Percentiles rank a stretch among this genome's conserved stretches.
Conservation (phyloP, 1,284 basidiomycete species). For the Schizopora paradoxa region DNA sequence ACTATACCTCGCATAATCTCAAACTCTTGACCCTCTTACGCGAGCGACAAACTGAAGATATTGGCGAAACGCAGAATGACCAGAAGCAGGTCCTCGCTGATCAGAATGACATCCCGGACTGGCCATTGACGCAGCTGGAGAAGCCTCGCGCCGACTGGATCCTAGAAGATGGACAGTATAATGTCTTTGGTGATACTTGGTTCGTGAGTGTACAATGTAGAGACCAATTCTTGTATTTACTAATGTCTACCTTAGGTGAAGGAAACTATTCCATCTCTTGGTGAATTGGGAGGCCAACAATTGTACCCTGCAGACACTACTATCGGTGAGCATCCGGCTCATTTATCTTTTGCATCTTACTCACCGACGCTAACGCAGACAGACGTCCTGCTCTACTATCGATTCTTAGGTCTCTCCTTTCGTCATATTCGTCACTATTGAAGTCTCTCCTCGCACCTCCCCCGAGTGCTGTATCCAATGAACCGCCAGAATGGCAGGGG, state of each 20-base stretch:
- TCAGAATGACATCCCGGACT: conserved; percentile 65
- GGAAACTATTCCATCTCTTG: conserved; percentile 67
- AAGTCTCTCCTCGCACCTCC: conserved; percentile 58
- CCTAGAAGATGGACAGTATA: conserved; percentile 61
- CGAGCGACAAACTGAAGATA: conserved; percentile 39
- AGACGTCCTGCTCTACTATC: conserved; percentile 64
- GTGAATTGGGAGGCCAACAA: conserved; percentile 64
- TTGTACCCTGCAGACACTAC: conserved; percentile 66
- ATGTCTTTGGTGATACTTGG: conserved; percentile 77
- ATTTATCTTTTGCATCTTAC: conserved; percentile 13
- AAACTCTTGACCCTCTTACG: conserved; percentile 54
- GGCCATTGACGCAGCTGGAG: conserved; percentile 65
- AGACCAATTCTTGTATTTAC: background rate
- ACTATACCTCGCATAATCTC: conserved; percentile 66
- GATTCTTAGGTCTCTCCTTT: conserved; percentile 62
- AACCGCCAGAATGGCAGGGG: conserved; percentile 61
- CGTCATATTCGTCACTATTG: conserved; percentile 64
- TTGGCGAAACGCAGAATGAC: conserved; percentile 34
- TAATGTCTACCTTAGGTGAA: conserved; percentile 46
- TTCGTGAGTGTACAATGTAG: conserved; percentile 45
- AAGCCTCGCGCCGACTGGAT: conserved; percentile 81
- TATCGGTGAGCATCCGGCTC: conserved; percentile 39
- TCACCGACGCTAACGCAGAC: conserved; percentile 40
- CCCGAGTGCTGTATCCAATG: conserved; percentile 40
- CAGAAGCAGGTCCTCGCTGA: conserved; percentile 60